Evolutionary conservation across 176 grass and related monocot species (phyloP), one percentile per base, ranked within the genome.

Genomic region (Aegilops umbellulata): DNA sequence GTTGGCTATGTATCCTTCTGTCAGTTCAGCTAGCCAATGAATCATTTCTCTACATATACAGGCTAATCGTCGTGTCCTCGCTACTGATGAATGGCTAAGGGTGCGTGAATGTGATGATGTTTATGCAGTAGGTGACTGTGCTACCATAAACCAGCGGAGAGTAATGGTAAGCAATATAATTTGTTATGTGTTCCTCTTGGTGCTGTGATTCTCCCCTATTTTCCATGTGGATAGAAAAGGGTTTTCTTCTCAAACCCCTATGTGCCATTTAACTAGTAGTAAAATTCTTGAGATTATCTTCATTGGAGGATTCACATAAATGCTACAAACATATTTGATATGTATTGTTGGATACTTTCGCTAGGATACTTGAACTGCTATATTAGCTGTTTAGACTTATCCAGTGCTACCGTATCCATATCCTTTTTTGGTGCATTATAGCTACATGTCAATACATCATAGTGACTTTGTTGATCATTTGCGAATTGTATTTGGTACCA

Each of bases 1-100:
- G 17, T 26, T 16, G 2, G 44, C 62, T 65, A 31, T 53, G 27
- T 85, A 20, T 89, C 24, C 2, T 53, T 53, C 24, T 24, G 11
- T 67, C 47, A 47, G 39, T 65, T 83, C 68, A 71, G 23, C 57
- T 73, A 57, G 11, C 27, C 44, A 7, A 53, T 30, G 74, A 76
- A 89, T 86, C 23, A 65, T 84, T 22, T 62, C 4, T 80, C 24
- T 72, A 30, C 53, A 80, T 90, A 58, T 57, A 25, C 71, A 98
- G 94, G 92, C 29, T 8, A 94, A 92, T 46, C 91, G 97, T 55
- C 93, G 94, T 55, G 94, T 88, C 30, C 86, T 99, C 47, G 94
- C 97, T 58, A 99, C 97, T 79, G 94, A 99, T 34, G 97, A 99
- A 89, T 99, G 97, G 94, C 88, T 99, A 74, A 95, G 97, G 88